These are phyloP conservation scores for Piper longum DNA, from an alignment of 164 flowering plant species.

Conservation along the genomic window DNA sequence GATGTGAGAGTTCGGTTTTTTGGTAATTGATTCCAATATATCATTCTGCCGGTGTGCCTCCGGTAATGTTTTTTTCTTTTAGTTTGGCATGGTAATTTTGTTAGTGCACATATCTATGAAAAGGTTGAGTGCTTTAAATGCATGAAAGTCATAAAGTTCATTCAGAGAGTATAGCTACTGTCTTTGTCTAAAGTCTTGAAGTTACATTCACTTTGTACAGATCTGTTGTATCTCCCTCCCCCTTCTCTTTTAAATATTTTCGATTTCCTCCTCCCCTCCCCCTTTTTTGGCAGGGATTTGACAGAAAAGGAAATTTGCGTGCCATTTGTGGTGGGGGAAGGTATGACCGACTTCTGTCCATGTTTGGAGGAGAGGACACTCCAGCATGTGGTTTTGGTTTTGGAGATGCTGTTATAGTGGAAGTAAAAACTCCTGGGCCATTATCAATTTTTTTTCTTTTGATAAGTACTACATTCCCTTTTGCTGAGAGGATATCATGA, in stretches of 20 bases:
- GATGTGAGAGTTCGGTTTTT: background rate
- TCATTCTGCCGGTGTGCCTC: background rate
- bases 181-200: background rate
- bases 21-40: background rate
- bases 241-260: background rate
- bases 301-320: constrained; percentile 69
- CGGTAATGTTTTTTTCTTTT: background rate
- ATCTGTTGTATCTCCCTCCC: background rate
- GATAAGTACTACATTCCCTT: background rate
- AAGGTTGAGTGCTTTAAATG: background rate
- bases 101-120: background rate
- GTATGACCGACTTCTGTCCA: constrained; percentile 70
- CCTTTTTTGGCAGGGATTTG: constrained; percentile 51
- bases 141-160: no score
- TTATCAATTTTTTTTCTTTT: background rate
- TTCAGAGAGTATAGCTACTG: background rate
- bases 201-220: background rate
- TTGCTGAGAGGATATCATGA: no score
- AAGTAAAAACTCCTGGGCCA: constrained; percentile 23
- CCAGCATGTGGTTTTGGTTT: constrained; percentile 98
- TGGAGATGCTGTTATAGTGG: constrained; percentile 92
- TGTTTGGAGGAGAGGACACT: constrained; percentile 85
- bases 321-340: constrained; percentile 98
- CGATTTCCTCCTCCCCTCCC: background rate
- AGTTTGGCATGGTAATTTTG: background rate